These are phyloP conservation scores for Agrocybe praecox DNA, from an alignment of 768 basidiomycete species.

Conservation along the genomic window DNA sequence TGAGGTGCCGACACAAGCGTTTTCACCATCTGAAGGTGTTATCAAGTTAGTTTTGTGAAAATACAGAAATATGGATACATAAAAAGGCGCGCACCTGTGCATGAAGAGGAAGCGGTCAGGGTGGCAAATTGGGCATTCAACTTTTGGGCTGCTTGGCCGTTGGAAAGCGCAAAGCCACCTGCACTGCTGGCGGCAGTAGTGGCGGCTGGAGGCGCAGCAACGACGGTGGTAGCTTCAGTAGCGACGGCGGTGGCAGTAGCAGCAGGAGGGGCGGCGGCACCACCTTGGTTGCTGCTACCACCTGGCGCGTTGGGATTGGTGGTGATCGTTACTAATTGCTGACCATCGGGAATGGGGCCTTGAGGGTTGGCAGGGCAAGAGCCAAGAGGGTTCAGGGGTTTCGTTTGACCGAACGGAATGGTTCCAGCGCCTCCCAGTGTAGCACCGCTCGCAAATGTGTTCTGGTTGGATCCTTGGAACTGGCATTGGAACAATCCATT, in stretches of 20 bases:
- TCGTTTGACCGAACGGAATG: slow-evolving; percentile 43
- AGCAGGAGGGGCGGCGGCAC: slow-evolving; percentile 8
- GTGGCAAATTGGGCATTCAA: slow-evolving; percentile 54
- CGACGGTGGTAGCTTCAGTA: slow-evolving; percentile 16
- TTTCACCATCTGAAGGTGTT: slow-evolving; percentile 19
- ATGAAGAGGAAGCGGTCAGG: slow-evolving; percentile 46
- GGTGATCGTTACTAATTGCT: slow-evolving; percentile 40
- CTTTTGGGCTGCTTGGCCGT: slow-evolving; percentile 50
- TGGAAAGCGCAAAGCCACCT: slow-evolving; percentile 37
- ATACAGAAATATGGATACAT: background rate
- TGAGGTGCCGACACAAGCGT: slow-evolving; percentile 42
- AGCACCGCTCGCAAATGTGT: slow-evolving; percentile 41
- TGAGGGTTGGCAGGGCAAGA: slow-evolving; percentile 47
- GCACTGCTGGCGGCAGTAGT: slow-evolving; percentile 16
- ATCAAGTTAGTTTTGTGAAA: background rate
- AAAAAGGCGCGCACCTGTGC: slow-evolving; percentile 31
- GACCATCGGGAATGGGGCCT: slow-evolving; percentile 47
- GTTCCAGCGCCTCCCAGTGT: slow-evolving; percentile 37
- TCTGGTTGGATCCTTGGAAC: slow-evolving; percentile 42
- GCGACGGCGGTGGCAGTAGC: slow-evolving; percentile 14
- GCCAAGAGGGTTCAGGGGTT: slow-evolving; percentile 41
- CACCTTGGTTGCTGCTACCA: background rate
- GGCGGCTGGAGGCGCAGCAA: slow-evolving; percentile 14
- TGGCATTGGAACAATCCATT: slow-evolving; percentile 58
- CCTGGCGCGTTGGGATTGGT: slow-evolving; percentile 28